Base-by-base conservation (phyloP, 495 filamentous ascomycete species). In the Tetracladium setigerum region DNA sequence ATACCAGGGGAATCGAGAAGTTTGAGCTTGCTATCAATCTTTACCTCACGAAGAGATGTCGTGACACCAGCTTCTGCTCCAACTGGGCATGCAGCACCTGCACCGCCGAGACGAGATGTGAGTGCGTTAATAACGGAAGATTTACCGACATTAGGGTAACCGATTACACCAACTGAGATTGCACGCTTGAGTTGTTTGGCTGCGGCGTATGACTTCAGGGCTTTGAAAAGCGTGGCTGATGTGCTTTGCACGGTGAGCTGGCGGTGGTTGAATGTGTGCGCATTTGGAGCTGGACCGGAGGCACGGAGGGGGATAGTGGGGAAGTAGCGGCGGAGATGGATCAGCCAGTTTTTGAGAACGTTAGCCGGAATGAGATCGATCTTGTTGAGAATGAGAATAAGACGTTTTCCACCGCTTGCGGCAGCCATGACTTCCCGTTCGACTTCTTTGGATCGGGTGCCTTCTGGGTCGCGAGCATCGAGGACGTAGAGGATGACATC, bases 131-230 rank as follows among this genome's bases (percentile, higher is more conserved):
- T 95, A 52, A 97, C 87, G 38, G 89, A 95, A 13, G 88, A 95
- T 67, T 97, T 97, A 63, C 91, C 91, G 51, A 95, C 91, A 66
- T 97, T 97, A 50, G 91, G 91, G 68, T 95, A 95, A 35, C 91
- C 91, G 58, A 97, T 90, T 38, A 97, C 84, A 54, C 91, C 91
- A 46, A 97, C 90, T 37, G 84, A 87, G 60, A 92, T 81, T 43
- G 90, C 82, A 38, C 91, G 84, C 71, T 94, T 94, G 53, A 95
- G 71, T 55, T 89, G 81, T 65, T 84, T 84, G 48, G 76, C 73
- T 49, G 85, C 78, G n/a, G 90, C 87, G 62, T 86, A 95, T 22
- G 84, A 79, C 71, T 97, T 97, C 38, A 97, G 79, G 1, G 90
- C 84, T 43, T 81, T 86, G 73, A 97, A 84, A n/a, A 97, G 79